These are phyloP conservation scores for Pythium aristosporum DNA, from an alignment of 352 stramenopile genomes.

Conservation along the genomic window DNA sequence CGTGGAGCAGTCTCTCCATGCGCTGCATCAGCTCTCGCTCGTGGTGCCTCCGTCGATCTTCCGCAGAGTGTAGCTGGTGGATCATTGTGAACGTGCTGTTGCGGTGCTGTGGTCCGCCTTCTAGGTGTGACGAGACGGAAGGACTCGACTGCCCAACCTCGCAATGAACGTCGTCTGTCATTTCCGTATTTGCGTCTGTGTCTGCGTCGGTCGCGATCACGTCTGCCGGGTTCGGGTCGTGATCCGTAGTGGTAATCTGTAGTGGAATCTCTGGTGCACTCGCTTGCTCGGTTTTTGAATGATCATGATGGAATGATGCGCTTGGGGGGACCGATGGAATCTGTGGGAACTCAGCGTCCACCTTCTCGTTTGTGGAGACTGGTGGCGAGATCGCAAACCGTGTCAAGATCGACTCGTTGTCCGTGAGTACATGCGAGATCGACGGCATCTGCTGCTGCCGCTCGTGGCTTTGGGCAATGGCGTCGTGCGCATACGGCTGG, in stretches of 20 bases:
- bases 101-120: background rate
- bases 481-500: conserved; percentile 34
- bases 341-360: background rate
- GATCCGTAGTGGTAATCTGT: no score
- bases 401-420: conserved; percentile 64
- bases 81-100: conserved; percentile 43
- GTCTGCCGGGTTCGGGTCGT: background rate
- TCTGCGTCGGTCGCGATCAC: background rate
- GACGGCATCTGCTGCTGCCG: conserved; percentile 41
- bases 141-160: background rate
- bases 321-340: background rate
- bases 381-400: conserved; percentile 17
- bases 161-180: background rate
- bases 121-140: background rate
- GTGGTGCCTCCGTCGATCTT: conserved; percentile 32
- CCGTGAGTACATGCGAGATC: conserved; percentile 56
- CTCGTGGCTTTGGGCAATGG: conserved; percentile 29
- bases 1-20: conserved; percentile 13
- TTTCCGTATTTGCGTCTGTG: background rate
- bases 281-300: no score
- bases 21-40: conserved; percentile 16
- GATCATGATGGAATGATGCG: no score
- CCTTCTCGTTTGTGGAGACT: background rate
- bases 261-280: background rate
- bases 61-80: conserved; percentile 38